A percentile compares a stretch with the other conserved stretches of the same genome.
Conservation (phyloP, 2,329 filamentous ascomycete species). For the Botrytis tulipae region DNA sequence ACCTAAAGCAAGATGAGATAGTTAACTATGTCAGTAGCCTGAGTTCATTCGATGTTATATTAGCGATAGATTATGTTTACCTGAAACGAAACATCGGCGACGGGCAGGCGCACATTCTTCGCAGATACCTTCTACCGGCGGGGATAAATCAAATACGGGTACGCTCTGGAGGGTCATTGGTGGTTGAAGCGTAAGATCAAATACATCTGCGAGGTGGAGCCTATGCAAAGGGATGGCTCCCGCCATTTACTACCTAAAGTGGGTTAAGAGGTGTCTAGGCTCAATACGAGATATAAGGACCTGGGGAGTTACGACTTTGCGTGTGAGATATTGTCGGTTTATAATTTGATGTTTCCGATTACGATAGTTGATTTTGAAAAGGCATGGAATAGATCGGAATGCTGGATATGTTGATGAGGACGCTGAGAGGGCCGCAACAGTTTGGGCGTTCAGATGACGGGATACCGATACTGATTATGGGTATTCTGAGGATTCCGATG, state of each 20-base stretch:
- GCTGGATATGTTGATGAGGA: not conserved
- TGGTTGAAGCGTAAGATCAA: not conserved
- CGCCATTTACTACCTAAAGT: no score
- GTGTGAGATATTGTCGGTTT: not conserved
- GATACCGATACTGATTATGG: not conserved
- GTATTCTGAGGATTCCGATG: not conserved
- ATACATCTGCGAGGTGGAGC: not conserved
- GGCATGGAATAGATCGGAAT: not conserved
- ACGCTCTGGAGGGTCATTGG: not conserved
- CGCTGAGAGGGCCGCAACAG: not conserved
- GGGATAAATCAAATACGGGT: not conserved
- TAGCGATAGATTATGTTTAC: not conserved
- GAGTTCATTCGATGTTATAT: not conserved
- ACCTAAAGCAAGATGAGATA: not conserved
- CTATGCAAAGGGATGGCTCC: not conserved
- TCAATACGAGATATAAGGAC: not conserved
- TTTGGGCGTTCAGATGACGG: not conserved
- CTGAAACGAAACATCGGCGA: not conserved
- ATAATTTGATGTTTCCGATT: no score
- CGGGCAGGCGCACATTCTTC: not conserved
- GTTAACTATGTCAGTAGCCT: not conserved
- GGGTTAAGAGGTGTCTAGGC: no score
- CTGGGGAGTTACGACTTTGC: no score
- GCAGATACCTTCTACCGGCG: not conserved
- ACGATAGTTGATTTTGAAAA: not conserved